phyloP scores from a whole-genome alignment of 345 rosid genomes.

The Boechera stricta region DNA sequence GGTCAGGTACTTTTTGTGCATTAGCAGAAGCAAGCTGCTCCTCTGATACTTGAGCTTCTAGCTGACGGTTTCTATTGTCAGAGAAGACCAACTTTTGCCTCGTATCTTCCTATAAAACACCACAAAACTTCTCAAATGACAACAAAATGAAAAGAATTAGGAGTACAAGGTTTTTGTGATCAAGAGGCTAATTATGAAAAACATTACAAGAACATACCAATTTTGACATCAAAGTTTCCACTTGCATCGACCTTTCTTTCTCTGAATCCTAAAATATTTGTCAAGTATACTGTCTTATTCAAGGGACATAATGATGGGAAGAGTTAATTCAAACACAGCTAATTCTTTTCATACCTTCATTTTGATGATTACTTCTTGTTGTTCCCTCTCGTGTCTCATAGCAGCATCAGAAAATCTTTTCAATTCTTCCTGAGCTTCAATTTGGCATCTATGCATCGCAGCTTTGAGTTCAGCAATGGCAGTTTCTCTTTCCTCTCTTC shows the following conservation, averaged over 20 bases:
- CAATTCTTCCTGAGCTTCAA: conserved; percentile 76
- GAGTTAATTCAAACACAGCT: conserved; percentile 18
- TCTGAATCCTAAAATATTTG: conserved; percentile 66
- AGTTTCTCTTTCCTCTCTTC: conserved; percentile 80
- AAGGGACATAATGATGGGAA: conserved; percentile 24
- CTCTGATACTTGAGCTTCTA: conserved; percentile 81
- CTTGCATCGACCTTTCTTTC: conserved; percentile 74
- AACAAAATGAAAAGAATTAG: not conserved
- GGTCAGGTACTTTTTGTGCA: conserved; percentile 65
- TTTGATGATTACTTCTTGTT: conserved; percentile 79
- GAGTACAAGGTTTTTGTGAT: not conserved
- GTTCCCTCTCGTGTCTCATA: conserved; percentile 69
- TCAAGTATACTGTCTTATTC: conserved; percentile 34
- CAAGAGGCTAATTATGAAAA: conserved; percentile 14
- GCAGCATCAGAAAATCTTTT: conserved; percentile 69
- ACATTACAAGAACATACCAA: conserved; percentile 58
- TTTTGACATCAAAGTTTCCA: conserved; percentile 78
- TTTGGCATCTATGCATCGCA: conserved; percentile 78
- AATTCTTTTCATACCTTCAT: conserved; percentile 65
- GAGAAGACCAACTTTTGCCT: conserved; percentile 84
- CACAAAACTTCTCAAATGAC: conserved; percentile 19
- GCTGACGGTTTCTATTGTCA: conserved; percentile 87
- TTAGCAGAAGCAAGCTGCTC: conserved; percentile 67
- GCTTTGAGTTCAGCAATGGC: conserved; percentile 73
- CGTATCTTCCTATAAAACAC: conserved; percentile 71